Evolutionary conservation across 2,329 filamentous ascomycete species (phyloP), one percentile per base, ranked within the genome.

Genomic region (Gyromitra esculenta): DNA sequence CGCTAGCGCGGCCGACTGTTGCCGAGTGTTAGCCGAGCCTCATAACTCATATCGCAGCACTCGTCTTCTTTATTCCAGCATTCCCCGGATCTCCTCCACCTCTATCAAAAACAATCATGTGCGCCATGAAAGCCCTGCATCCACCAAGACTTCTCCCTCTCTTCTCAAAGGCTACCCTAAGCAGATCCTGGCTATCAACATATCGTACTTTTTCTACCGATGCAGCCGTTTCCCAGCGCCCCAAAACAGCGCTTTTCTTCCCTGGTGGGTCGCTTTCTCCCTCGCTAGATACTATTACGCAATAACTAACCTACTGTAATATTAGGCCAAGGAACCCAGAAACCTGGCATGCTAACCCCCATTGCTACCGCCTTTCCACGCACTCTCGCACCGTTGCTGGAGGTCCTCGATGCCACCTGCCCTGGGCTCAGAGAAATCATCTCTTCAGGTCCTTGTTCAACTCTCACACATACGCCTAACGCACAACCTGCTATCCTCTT

Each of bases 401-500:
- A 97, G 79, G 92, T 97, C 84, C 94, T 97, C 83, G 93, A 98
- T 85, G 85, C 89, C 54, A 88, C 89, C 35, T 70, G 77, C 25
- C 75, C 76, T 11, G 60, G 90, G 78, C 87, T 98, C 73, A 94
- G 92, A 50, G 86, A 87, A 35, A 87, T 95, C 75, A 97, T 97
- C 80, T 89, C 91, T 76, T 86, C 92, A 37, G 94, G 95, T 0
- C 92, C 95, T 0, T 92, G 92, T 80, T 89, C 89, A 72, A 85
- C 87, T 66, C 89, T 98, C 72, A 96, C 92, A 52, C 88, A 89
- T 73, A 97, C 95, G 3, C 89, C 92, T 79, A 94, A 97, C 82
- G 92, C 95, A 2, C 95, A 98, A 84, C 95, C 95, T 0, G 94
- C 95, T 81, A 97, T 97, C 83, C 97, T 98, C 93, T 93, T 94